phyloP scores from a whole-genome alignment of 2,329 filamentous ascomycete genomes.

The Alternaria sp. region DNA sequence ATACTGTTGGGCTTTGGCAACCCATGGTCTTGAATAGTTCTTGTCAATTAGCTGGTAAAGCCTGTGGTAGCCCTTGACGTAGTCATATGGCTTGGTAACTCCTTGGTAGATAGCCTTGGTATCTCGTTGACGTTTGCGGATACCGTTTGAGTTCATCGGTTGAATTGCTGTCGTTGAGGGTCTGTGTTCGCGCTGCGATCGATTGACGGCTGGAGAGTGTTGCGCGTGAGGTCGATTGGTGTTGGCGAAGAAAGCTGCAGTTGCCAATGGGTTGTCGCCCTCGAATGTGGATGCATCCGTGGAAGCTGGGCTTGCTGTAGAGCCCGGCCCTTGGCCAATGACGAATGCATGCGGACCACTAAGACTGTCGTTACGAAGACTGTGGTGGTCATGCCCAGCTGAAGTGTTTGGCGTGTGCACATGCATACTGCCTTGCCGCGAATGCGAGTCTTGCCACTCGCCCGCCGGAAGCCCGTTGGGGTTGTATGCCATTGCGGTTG shows the following conservation, averaged over 20 bases:
- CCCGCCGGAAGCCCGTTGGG: constrained; percentile 36
- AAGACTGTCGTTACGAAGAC: constrained; percentile 44
- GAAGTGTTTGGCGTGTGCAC: constrained; percentile 55
- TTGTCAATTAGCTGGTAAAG: constrained; percentile 82
- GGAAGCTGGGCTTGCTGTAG: constrained; percentile 66
- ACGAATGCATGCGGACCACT: constrained; percentile 66
- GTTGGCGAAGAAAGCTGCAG: constrained; percentile 48
- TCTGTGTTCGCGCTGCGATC: constrained; percentile 38
- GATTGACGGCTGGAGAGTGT: constrained; percentile 39
- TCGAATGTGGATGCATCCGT: constrained; percentile 55
- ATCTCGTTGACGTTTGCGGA: constrained; percentile 68
- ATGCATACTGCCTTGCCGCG: constrained; percentile 56
- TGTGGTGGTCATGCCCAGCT: constrained; percentile 45
- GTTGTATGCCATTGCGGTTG: constrained; percentile 44
- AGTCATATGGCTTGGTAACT: constrained; percentile 90
- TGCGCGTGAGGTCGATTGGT: constrained; percentile 41
- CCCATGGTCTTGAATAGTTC: constrained; percentile 80
- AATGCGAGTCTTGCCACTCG: constrained; percentile 52
- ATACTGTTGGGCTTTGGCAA: constrained; percentile 83
- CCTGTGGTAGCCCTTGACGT: constrained; percentile 88
- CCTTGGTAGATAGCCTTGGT: constrained; percentile 87
- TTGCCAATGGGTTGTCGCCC: constrained; percentile 50
- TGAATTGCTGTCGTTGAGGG: constrained; percentile 43
- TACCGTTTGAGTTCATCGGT: constrained; percentile 42
- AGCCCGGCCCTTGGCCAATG: constrained; percentile 65